phyloP scores from a whole-genome alignment of 2,329 filamentous ascomycete genomes.

The Pseudogymnoascus sp. region DNA sequence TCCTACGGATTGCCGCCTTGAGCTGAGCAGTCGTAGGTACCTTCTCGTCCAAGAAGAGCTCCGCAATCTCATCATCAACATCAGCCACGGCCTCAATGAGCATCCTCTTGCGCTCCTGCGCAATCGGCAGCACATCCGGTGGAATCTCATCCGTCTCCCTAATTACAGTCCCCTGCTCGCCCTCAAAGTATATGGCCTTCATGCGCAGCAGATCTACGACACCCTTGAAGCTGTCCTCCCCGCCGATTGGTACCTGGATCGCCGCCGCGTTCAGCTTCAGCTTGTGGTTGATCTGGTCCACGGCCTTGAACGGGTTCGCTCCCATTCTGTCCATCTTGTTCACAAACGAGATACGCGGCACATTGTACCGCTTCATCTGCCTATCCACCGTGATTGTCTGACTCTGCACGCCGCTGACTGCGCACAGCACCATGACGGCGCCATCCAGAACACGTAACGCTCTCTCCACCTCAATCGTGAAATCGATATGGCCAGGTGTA shows the following conservation, averaged over 20 bases:
- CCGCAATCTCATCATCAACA: slow-evolving; percentile 95
- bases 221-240: slow-evolving; percentile 84
- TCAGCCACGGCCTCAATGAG: slow-evolving; percentile 94
- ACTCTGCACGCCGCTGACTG: slow-evolving; percentile 92
- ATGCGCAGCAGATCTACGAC: slow-evolving; percentile 89
- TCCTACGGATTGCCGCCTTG: slow-evolving; percentile 81
- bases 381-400: slow-evolving; percentile 97
- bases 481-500: slow-evolving; percentile 96
- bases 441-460: slow-evolving; percentile 91
- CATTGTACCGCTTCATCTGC: slow-evolving; percentile 97
- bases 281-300: slow-evolving; percentile 96
- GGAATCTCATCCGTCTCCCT: slow-evolving; percentile 73
- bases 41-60: slow-evolving; percentile 83
- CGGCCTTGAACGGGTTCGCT: slow-evolving; percentile 92
- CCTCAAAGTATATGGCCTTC: slow-evolving; percentile 90
- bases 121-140: slow-evolving; percentile 65
- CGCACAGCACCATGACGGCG: slow-evolving; percentile 96
- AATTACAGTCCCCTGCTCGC: slow-evolving; percentile 69
- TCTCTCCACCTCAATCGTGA: slow-evolving; percentile 96
- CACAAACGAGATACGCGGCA: slow-evolving; percentile 90
- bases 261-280: slow-evolving; percentile 88
- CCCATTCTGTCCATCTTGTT: slow-evolving; percentile 99
- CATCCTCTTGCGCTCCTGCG: slow-evolving; percentile 70
- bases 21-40: slow-evolving; percentile 75
- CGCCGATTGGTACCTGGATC: slow-evolving; percentile 87